A percentile compares a stretch with the other conserved stretches of the same genome.
Conservation (phyloP, 305 asterid genomes). For the Plantago lanceolata region DNA sequence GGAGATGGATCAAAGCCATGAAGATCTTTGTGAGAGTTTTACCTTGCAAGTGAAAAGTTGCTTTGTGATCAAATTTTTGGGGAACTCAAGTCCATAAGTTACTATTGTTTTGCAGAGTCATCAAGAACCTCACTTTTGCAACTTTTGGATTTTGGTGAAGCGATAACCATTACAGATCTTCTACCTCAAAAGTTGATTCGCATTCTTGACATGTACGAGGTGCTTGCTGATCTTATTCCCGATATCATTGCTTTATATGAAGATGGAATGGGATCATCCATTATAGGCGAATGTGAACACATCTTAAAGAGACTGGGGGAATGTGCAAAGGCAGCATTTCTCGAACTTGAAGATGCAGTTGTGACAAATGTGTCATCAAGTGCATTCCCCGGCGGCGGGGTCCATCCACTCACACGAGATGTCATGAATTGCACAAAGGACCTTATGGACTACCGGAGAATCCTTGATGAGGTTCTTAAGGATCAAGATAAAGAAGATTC, state of each 20-base stretch:
- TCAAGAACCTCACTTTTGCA: constrained; percentile 65
- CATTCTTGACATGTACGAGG: constrained; percentile 86
- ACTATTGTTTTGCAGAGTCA: constrained; percentile 61
- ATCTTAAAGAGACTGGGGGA: constrained; percentile 57
- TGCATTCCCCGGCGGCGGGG: constrained; percentile 78
- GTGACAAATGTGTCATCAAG: constrained; percentile 52
- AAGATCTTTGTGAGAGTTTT: constrained; percentile 74
- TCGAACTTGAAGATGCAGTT: constrained; percentile 73
- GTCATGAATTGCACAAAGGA: constrained; percentile 79
- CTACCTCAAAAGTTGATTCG: constrained; percentile 80
- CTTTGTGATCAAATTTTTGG: constrained; percentile 79
- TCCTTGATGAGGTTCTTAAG: constrained; percentile 61
- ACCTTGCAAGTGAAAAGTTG: constrained; percentile 77
- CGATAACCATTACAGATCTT: constrained; percentile 74
- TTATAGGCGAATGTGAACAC: constrained; percentile 56
- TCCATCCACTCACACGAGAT: constrained; percentile 73
- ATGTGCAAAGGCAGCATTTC: constrained; percentile 69
- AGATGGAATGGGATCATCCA: constrained; percentile 45
- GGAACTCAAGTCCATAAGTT: constrained; percentile 50
- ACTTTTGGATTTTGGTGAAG: constrained; percentile 75
- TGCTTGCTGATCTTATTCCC: constrained; percentile 59
- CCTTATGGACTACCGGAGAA: constrained; percentile 60
- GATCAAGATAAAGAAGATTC: constrained; percentile 39
- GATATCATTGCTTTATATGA: constrained; percentile 49
- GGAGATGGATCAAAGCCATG: constrained; percentile 85